Percentiles rank a stretch among this genome's conserved stretches.
Evolutionary conservation across 2,329 filamentous ascomycete species (phyloP).

Genomic region (Colletotrichum zoysiae): DNA sequence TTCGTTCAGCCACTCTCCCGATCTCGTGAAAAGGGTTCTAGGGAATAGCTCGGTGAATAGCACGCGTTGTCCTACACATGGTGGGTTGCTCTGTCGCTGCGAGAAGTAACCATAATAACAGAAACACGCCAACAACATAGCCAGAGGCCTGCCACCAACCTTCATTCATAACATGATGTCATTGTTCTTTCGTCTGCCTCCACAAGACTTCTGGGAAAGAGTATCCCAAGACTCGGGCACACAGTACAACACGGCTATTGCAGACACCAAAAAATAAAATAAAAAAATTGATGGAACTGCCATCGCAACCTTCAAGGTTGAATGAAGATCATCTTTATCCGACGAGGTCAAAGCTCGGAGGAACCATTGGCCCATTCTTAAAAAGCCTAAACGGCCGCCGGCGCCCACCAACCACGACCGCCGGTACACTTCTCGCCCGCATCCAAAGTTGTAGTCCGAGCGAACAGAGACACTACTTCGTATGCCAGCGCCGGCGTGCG

Average conservation of each 20-base stretch:
- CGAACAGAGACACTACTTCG: not conserved
- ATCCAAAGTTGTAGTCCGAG: not conserved
- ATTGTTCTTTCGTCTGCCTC: not conserved
- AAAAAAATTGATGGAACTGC: not conserved
- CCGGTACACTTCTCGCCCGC: constrained; percentile 15
- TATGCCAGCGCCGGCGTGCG: constrained; percentile 2
- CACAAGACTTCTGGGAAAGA: not conserved
- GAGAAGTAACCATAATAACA: too few relatives aligned
- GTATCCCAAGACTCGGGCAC: not conserved
- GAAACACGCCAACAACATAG: too few relatives aligned
- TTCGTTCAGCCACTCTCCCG: too few relatives aligned
- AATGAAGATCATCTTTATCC: not conserved
- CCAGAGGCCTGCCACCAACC: not conserved
- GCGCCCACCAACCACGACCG: constrained; percentile 11
- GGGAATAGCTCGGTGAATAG: too few relatives aligned
- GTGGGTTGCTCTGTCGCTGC: too few relatives aligned
- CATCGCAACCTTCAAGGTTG: constrained; percentile 1
- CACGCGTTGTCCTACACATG: too few relatives aligned
- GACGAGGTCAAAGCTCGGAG: constrained; percentile 25
- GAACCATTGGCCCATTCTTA: constrained; percentile 18
- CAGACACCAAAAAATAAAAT: not conserved
- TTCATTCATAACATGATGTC: not conserved
- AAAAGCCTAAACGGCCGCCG: constrained; percentile 19
- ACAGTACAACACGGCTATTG: not conserved
- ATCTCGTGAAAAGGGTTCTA: too few relatives aligned